Conservation (phyloP, 306 rosid genomes). For the Lablab purpureus region DNA sequence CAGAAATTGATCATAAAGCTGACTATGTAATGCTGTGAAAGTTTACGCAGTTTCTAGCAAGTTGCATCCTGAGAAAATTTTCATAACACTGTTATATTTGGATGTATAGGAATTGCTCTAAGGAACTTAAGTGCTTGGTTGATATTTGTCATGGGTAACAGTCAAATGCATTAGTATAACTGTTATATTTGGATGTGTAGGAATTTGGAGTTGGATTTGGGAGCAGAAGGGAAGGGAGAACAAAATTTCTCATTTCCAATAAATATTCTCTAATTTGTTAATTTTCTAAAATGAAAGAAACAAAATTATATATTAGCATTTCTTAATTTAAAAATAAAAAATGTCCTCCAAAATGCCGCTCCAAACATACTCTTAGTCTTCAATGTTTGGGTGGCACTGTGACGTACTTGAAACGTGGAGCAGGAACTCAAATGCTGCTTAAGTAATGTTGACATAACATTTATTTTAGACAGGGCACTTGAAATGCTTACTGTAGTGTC, state of each 20-base stretch:
- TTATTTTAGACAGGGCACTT: slow-evolving; percentile 24
- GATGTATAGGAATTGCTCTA: slow-evolving; percentile 1
- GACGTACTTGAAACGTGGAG: slow-evolving; percentile 18
- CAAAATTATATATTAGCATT: background rate
- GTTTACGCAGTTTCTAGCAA: slow-evolving; percentile 23
- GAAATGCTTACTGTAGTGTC: slow-evolving; percentile 43
- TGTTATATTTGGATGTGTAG: slow-evolving; percentile 22
- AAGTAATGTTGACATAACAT: slow-evolving; percentile 6
- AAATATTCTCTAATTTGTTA: background rate
- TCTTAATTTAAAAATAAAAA: background rate
- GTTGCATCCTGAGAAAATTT: slow-evolving; percentile 11
- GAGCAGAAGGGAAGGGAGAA: background rate
- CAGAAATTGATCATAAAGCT: slow-evolving; percentile 25
- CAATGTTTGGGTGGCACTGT: background rate
- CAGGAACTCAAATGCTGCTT: slow-evolving; percentile 13
- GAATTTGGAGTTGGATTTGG: background rate
- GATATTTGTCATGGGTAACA: slow-evolving; percentile 12
- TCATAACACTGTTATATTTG: slow-evolving; percentile 14
- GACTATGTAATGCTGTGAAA: background rate
- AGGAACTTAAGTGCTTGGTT: slow-evolving; percentile 16
- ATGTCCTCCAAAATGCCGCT: background rate
- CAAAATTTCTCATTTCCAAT: background rate
- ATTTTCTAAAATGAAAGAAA: background rate
- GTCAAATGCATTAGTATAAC: background rate
- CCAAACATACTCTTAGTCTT: background rate